Conservation (phyloP, 2,329 filamentous ascomycete genomes). For the Parastagonospora avenae region DNA sequence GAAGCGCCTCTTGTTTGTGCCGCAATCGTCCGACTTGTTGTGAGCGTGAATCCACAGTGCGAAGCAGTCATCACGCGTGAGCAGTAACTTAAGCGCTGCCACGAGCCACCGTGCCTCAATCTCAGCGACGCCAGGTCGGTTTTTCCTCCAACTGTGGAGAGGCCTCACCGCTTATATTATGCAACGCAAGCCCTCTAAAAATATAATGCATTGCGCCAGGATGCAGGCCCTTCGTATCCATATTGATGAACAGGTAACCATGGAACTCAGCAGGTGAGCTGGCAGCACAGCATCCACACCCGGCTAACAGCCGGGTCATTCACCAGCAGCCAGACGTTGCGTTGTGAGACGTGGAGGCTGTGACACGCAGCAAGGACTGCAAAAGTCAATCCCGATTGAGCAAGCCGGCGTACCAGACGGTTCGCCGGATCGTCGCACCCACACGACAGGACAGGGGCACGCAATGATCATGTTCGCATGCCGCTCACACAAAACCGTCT, state of each 20-base stretch:
- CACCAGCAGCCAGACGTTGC: slow-evolving; percentile 31
- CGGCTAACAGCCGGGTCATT: slow-evolving; percentile 21
- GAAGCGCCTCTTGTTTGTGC: slow-evolving; percentile 8
- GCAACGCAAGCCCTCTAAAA: slow-evolving; percentile 31
- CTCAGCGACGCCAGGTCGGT: slow-evolving; percentile 2
- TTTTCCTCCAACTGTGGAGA: slow-evolving; percentile 18
- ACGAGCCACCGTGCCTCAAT: slow-evolving; percentile 2
- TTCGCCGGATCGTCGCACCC: slow-evolving; percentile 31
- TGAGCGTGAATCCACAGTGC: slow-evolving; percentile 7
- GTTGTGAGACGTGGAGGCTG: slow-evolving; percentile 27
- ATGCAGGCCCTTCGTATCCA: slow-evolving; percentile 30
- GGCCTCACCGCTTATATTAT: slow-evolving; percentile 43
- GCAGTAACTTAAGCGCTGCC: slow-evolving; percentile 13
- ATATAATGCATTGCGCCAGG: slow-evolving; percentile 31
- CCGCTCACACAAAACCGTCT: slow-evolving; percentile 25
- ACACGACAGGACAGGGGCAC: slow-evolving; percentile 24
- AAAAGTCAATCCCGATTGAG: slow-evolving; percentile 23
- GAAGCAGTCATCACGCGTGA: slow-evolving; percentile 4
- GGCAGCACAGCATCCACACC: slow-evolving; percentile 31
- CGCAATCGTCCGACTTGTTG: slow-evolving; percentile 14
- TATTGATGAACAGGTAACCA: slow-evolving; percentile 29
- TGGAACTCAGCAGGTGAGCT: slow-evolving; percentile 29
- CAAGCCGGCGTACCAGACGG: slow-evolving; percentile 23
- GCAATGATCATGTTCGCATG: slow-evolving; percentile 38
- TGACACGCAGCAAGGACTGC: slow-evolving; percentile 23